Conservation (phyloP, 768 basidiomycete species). For the Termitomyces sp. region DNA sequence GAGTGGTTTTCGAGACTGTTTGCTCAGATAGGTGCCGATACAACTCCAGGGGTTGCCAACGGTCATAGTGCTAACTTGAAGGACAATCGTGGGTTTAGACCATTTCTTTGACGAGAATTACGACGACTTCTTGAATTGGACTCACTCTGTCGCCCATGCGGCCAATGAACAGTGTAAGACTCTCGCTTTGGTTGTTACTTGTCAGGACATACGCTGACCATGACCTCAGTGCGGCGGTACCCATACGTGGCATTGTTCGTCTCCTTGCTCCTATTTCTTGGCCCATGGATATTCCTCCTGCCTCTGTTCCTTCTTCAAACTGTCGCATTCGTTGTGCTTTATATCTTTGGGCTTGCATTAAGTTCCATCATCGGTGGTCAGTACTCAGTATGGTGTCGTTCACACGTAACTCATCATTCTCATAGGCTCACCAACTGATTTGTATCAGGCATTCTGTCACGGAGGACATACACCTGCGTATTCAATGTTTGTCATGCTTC, state of each 20-base stretch:
- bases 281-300: constrained; percentile 20
- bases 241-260: constrained; percentile 11
- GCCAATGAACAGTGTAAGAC: constrained; percentile 6
- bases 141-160: neutral
- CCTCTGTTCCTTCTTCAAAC: constrained; percentile 18
- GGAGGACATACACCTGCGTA: constrained; percentile 19
- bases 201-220: neutral
- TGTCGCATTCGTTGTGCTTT: constrained; percentile 9
- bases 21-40: neutral
- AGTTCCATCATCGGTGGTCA: constrained; percentile 18
- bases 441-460: constrained; percentile 19
- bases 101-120: neutral
- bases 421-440: constrained; percentile 21
- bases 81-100: neutral
- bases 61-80: neutral
- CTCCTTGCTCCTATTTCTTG: constrained; percentile 16
- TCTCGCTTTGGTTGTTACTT: neutral
- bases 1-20: neutral
- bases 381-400: neutral
- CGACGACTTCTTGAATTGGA: neutral
- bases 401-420: neutral
- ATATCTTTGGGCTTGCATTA: constrained; percentile 15
- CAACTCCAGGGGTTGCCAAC: neutral
- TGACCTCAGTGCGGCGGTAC: constrained; percentile 11
- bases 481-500: constrained; percentile 19